Evolutionary conservation across 176 grass and related monocot genomes (phyloP).

Genomic region (Aegilops sharonensis): DNA sequence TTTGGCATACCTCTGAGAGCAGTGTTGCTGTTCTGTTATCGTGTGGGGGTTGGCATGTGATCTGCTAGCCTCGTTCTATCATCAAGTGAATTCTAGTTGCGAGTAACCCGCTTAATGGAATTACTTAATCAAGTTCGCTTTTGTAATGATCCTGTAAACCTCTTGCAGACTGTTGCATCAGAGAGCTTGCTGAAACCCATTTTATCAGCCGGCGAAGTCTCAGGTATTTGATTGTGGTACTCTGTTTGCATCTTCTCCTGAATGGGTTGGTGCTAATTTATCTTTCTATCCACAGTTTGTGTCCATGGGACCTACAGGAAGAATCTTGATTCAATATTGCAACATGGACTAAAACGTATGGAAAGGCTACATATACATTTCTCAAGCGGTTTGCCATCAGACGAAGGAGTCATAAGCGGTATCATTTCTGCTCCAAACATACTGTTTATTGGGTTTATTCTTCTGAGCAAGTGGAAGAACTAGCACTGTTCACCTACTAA

Average conservation of each 20-base stretch:
- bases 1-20: neutral
- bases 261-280: slow-evolving; percentile 35
- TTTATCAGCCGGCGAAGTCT: slow-evolving; percentile 65
- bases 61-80: neutral
- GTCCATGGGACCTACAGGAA: slow-evolving; percentile 82
- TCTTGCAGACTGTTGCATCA: slow-evolving; percentile 60
- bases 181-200: slow-evolving; percentile 88
- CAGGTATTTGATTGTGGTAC: slow-evolving; percentile 32
- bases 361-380: slow-evolving; percentile 83
- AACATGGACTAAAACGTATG: slow-evolving; percentile 74
- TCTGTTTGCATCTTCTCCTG: slow-evolving; percentile 6
- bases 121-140: neutral
- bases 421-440: neutral
- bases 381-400: slow-evolving; percentile 76
- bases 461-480: neutral
- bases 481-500: neutral
- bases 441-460: neutral
- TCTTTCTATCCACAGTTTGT: slow-evolving; percentile 55
- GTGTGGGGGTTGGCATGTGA: neutral
- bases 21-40: neutral
- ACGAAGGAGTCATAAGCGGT: slow-evolving; percentile 73
- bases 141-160: slow-evolving; percentile 17
- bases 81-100: neutral
- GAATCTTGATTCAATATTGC: slow-evolving; percentile 74
- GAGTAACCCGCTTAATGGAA: neutral